Evolutionary conservation across 1,284 basidiomycete genomes (phyloP), one percentile per base, ranked within the genome.

Genomic region (Trametes pubescens): DNA sequence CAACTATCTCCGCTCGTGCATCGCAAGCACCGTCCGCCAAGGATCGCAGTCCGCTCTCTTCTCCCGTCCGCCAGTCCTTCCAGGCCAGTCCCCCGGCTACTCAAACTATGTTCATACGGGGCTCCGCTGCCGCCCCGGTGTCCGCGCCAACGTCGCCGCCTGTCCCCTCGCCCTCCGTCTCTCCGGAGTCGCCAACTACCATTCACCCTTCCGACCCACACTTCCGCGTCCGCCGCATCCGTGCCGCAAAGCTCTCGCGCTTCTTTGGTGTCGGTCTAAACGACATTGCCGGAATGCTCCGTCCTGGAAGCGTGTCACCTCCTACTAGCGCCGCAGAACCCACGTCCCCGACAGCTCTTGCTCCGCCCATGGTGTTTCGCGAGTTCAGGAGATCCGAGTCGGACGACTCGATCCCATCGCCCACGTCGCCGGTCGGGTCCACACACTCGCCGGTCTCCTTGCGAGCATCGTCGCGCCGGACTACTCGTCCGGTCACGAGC

Each of bases 201-300:
- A 21, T 57, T 34, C 44, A 54, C 54, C 51, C 62, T 32, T 51
- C 65, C 24, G 52, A 62, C 48, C 62, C 59, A 34, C 56, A 51
- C 55, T 82, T 83, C 73, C 79, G 77, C 51, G 77, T 80, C 57
- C 80, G 82, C 22, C 77, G 82, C 18, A 73, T 79, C n/a, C 80
- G 85, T 44, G 83, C 81, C 22, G 82, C 81, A 60, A 88, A 88
- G 72, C 75, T 87, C 51, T 79, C 82, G 9, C 80, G 80, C 47
- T 87, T 87, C 74, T 88, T 89, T 72, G 87, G 87, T 7, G 85
- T 88, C 35, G 78, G 76, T 34, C 81, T 82, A 68, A 78, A 81
- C 55, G 82, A 86, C 66, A 74, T 87, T 38, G 75, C 73, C 1
- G 73, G 65, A 22, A 67, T 67, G 40, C 66, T 74, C 51, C 59